Evolutionary conservation across 177 flowering plant species (phyloP).

Genomic region (Vitis hybrid): DNA sequence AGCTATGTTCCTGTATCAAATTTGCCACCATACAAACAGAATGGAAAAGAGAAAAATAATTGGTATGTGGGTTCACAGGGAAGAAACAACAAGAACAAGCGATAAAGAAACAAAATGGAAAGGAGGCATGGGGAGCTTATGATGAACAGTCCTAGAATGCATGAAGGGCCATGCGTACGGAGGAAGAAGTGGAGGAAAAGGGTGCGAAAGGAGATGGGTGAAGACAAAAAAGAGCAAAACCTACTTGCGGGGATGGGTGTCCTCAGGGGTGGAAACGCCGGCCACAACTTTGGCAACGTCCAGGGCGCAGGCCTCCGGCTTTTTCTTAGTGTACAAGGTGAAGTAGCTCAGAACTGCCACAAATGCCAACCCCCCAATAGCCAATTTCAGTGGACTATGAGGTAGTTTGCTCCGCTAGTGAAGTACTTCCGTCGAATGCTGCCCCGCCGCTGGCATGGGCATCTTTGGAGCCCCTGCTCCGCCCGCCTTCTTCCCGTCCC

Average conservation of each 20-base stretch:
- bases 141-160: too few species aligned
- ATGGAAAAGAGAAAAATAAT: too few species aligned
- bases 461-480: conserved; percentile 36
- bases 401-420: conserved; percentile 37
- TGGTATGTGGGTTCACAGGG: too few species aligned
- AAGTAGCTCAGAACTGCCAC: conserved; percentile 27
- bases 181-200: too few species aligned
- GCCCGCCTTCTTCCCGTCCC: conserved; percentile 7
- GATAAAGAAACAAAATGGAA: too few species aligned
- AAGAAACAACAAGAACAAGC: too few species aligned
- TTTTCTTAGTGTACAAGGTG: conserved; percentile 40
- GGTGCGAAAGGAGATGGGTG: too few species aligned
- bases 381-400: conserved; percentile 12
- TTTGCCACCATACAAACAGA: too few species aligned
- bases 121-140: too few species aligned
- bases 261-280: conserved; percentile 15
- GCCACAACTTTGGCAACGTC: conserved; percentile 44
- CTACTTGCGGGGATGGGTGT: conserved; percentile 26
- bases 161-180: too few species aligned
- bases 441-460: conserved; percentile 36
- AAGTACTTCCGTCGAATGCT: conserved; percentile 39
- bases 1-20: too few species aligned
- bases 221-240: too few species aligned
- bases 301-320: conserved; percentile 37
- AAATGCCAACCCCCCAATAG: conserved; percentile 30